These are phyloP conservation scores for Dipteronia dyeriana DNA, from an alignment of 345 rosid genomes.

Conservation along the genomic window DNA sequence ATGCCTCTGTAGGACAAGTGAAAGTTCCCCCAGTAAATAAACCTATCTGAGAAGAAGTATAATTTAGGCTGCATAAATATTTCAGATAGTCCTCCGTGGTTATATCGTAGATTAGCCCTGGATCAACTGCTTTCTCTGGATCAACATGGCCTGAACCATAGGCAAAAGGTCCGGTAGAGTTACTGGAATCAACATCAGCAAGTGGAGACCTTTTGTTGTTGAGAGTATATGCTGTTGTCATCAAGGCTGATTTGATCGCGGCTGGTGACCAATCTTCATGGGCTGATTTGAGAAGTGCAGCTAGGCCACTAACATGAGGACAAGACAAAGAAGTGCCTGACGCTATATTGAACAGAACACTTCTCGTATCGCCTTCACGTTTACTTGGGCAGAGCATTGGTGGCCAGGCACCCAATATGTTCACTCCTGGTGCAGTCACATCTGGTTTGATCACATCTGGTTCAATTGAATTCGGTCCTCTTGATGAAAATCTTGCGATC, in stretches of 20 bases:
- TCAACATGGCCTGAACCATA: slow-evolving; percentile 61
- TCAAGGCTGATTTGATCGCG: slow-evolving; percentile 81
- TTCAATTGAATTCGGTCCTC: no score
- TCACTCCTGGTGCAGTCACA: no score
- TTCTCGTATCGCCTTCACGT: no score
- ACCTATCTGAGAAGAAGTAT: slow-evolving; percentile 36
- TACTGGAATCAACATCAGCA: slow-evolving; percentile 10
- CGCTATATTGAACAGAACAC: no score
- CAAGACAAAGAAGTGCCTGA: no score
- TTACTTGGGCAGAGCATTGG: no score
- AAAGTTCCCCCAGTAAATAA: slow-evolving; percentile 26
- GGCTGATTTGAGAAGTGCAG: slow-evolving; percentile 61
- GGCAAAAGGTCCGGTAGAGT: slow-evolving; percentile 43
- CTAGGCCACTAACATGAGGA: slow-evolving; percentile 26
- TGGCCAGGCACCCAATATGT: no score
- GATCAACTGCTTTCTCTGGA: slow-evolving; percentile 54
- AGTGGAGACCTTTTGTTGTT: slow-evolving; percentile 31
- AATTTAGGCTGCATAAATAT: slow-evolving; percentile 44
- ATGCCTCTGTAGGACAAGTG: slow-evolving; percentile 28
- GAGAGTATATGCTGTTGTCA: slow-evolving; percentile 66
- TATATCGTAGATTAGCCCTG: slow-evolving; percentile 53
- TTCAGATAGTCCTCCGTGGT: no score
- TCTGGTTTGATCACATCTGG: no score
- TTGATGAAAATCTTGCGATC: no score
- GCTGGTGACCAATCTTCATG: slow-evolving; percentile 80